Evolutionary conservation across 345 rosid genomes (phyloP).

Genomic region (Reutealis trisperma): DNA sequence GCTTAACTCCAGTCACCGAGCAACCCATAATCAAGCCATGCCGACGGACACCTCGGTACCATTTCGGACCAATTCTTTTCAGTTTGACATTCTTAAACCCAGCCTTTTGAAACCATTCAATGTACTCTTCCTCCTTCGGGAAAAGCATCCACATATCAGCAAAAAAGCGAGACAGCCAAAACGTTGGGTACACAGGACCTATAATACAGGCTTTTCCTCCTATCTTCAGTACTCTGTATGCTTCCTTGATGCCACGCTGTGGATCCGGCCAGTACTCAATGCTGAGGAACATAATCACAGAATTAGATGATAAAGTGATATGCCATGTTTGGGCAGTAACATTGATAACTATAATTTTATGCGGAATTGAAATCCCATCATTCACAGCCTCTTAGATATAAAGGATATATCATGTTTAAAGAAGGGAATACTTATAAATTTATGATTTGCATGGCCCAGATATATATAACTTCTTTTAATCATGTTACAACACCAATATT

Average conservation of each 20-base stretch:
- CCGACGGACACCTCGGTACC: slow-evolving; percentile 41
- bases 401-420: background rate
- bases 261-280: slow-evolving; percentile 46
- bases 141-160: slow-evolving; percentile 46
- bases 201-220: slow-evolving; percentile 45
- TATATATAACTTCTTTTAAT: background rate
- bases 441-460: background rate
- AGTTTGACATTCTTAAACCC: slow-evolving; percentile 38
- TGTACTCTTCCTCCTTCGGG: slow-evolving; percentile 46
- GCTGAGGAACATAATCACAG: slow-evolving; percentile 20
- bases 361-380: background rate
- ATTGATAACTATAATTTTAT: background rate
- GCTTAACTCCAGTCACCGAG: slow-evolving; percentile 42
- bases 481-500: background rate
- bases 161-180: slow-evolving; percentile 43
- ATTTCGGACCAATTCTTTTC: slow-evolving; percentile 46
- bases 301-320: background rate
- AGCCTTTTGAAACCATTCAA: slow-evolving; percentile 43
- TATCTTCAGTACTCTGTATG: slow-evolving; percentile 40
- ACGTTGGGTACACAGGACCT: slow-evolving; percentile 44
- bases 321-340: background rate
- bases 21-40: slow-evolving; percentile 48
- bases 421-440: background rate
- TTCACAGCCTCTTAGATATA: background rate
- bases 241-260: slow-evolving; percentile 42